Conservation (phyloP, 352 stramenopile species). For the Globisporangium nagaii region DNA sequence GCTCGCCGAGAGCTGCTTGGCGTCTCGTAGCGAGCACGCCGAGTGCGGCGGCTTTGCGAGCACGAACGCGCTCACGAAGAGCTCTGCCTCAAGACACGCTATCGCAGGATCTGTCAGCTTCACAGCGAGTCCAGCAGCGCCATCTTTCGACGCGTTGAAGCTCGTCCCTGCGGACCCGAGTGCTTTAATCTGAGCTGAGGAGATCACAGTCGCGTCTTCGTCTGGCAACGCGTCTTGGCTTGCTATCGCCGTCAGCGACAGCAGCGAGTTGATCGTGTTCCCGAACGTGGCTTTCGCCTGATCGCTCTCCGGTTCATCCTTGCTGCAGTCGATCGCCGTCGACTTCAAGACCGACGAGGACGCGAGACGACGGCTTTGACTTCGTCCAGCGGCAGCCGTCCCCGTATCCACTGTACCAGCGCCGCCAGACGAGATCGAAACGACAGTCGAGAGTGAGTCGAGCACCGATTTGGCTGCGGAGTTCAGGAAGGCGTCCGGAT, state of each 20-base stretch:
- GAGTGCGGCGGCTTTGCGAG: slow-evolving; percentile 32
- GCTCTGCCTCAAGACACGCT: slow-evolving; percentile 33
- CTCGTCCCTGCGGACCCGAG: slow-evolving; percentile 29
- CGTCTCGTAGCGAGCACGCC: slow-evolving; percentile 30
- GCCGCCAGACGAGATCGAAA: slow-evolving; percentile 17
- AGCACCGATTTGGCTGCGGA: slow-evolving; percentile 36
- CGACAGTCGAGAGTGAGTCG: slow-evolving; percentile 32
- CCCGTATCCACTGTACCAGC: too few relatives aligned
- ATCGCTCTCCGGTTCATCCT: slow-evolving; percentile 12
- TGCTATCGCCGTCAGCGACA: slow-evolving; percentile 41
- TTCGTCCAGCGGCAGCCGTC: neutral
- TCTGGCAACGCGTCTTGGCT: slow-evolving; percentile 41
- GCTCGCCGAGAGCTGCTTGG: slow-evolving; percentile 31
- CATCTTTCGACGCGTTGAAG: neutral
- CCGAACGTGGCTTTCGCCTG: slow-evolving; percentile 16
- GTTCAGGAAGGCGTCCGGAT: slow-evolving; percentile 33
- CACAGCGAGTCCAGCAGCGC: slow-evolving; percentile 19
- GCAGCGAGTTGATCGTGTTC: slow-evolving; percentile 38
- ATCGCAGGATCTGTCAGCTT: slow-evolving; percentile 36
- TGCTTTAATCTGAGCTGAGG: slow-evolving; percentile 22
- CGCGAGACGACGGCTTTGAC: slow-evolving; percentile 9
- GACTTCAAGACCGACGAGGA: neutral
- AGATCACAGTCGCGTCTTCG: slow-evolving; percentile 26
- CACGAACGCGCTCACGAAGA: slow-evolving; percentile 51
- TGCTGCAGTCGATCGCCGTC: slow-evolving; percentile 5